Evolutionary conservation across 257 asterid species (phyloP).

Genomic region (Cynanchum wilfordii): DNA sequence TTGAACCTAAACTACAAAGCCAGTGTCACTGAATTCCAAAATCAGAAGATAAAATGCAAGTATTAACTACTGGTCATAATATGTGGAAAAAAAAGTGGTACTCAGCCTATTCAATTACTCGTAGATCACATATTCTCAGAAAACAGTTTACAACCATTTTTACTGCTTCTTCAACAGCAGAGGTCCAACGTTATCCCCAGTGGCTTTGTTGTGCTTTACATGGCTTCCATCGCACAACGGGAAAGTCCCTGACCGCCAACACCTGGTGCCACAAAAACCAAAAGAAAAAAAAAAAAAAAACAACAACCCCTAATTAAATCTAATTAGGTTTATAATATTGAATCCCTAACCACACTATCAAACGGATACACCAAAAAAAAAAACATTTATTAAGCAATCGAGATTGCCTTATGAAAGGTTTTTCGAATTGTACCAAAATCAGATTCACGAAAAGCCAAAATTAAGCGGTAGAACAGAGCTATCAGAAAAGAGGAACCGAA

Average conservation of each 20-base stretch:
- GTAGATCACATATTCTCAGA: background rate
- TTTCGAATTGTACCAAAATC: background rate
- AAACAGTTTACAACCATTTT: slow-evolving; percentile 12
- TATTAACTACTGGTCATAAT: too few species aligned
- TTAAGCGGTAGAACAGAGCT: background rate
- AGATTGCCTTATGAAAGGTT: background rate
- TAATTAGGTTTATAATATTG: background rate
- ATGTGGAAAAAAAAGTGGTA: too few species aligned
- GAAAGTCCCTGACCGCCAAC: slow-evolving; percentile 93
- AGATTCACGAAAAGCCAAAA: background rate
- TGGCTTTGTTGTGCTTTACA: slow-evolving; percentile 86
- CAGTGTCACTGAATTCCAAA: too few species aligned
- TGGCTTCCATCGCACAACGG: slow-evolving; percentile 91
- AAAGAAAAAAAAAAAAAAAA: too few species aligned
- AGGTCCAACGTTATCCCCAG: slow-evolving; percentile 94
- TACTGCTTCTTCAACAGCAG: slow-evolving; percentile 73
- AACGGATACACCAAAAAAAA: too few species aligned
- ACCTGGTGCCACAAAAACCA: slow-evolving; percentile 37
- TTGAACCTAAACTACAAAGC: background rate
- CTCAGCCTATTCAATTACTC: background rate
- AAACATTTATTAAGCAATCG: too few species aligned
- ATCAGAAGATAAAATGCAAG: too few species aligned
- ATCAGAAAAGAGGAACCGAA: slow-evolving; percentile 40
- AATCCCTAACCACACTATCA: background rate
- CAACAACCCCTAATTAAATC: too few species aligned